These are phyloP conservation scores for Paramecium biaurelia DNA, from an alignment of 73 alveolate species.

Conservation along the genomic window DNA sequence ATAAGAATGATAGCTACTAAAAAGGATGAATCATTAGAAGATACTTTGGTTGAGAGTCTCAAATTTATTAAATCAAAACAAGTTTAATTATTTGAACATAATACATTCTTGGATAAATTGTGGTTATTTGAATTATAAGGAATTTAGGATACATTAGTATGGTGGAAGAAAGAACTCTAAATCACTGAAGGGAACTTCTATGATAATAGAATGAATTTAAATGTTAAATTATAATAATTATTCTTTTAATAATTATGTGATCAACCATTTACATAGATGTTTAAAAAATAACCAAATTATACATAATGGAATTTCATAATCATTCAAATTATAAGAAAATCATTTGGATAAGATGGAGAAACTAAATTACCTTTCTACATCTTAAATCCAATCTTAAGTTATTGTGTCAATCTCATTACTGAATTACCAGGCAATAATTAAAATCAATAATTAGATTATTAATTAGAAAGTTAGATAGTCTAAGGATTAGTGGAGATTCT, in stretches of 20 bases:
- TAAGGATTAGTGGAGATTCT: not conserved
- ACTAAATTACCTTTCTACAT: not conserved
- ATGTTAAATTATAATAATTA: not conserved
- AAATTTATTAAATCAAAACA: not conserved
- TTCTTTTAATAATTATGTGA: not conserved
- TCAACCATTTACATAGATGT: not conserved
- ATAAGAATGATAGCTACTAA: not conserved
- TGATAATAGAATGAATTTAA: not conserved
- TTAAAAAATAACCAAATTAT: not conserved
- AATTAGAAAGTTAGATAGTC: not conserved
- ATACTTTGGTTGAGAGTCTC: not conserved
- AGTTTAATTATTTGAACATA: not conserved
- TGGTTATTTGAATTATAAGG: constrained; percentile 5
- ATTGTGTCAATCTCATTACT: not conserved
- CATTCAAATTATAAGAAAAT: not conserved
- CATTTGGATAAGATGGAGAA: not conserved
- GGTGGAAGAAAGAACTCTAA: not conserved
- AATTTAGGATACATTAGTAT: not conserved
- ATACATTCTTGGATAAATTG: not conserved
- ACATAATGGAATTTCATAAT: not conserved
- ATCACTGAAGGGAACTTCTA: not conserved
- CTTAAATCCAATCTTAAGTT: not conserved
- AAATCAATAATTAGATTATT: not conserved
- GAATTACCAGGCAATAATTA: not conserved
- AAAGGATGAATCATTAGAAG: not conserved